Conservation (phyloP, 768 basidiomycete genomes). For the Chalciporus piperatus region DNA sequence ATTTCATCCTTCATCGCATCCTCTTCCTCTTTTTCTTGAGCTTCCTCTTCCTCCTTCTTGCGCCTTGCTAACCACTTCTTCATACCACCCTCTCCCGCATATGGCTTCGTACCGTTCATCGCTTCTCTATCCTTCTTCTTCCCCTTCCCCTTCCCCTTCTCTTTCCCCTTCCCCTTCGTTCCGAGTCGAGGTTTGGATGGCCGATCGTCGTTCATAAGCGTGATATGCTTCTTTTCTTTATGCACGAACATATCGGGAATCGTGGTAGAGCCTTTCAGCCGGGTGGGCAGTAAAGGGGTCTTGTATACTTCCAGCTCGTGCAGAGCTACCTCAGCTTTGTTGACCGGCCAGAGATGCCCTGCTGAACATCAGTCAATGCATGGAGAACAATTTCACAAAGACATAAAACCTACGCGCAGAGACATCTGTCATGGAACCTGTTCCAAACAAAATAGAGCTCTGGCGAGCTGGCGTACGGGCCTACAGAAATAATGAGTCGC, state of each 20-base stretch:
- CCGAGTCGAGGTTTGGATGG: constrained; percentile 47
- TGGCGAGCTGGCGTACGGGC: constrained; percentile 50
- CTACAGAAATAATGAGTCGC: constrained; percentile 29
- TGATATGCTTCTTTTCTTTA: constrained; percentile 39
- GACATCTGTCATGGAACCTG: constrained; percentile 33
- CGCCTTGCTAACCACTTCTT: constrained; percentile 70
- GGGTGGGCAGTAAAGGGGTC: constrained; percentile 73
- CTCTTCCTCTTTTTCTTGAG: constrained; percentile 33
- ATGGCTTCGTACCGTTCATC: constrained; percentile 65
- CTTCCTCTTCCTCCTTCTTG: constrained; percentile 54
- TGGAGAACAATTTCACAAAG: constrained; percentile 2
- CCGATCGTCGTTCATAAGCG: constrained; percentile 62
- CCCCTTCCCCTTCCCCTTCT: constrained; percentile 32
- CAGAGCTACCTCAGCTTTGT: constrained; percentile 62
- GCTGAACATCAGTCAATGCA: constrained; percentile 20
- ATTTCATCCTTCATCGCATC: constrained; percentile 36
- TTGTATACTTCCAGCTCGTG: constrained; percentile 76
- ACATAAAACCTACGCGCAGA: constrained; percentile 30
- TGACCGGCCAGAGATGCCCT: constrained; percentile 35
- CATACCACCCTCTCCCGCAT: constrained; percentile 76
- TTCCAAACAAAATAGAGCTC: constrained; percentile 49
- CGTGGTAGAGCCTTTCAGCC: constrained; percentile 38
- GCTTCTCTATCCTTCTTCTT: constrained; percentile 32
- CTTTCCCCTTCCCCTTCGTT: constrained; percentile 37
- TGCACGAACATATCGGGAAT: constrained; percentile 66